phyloP scores from a whole-genome alignment of 176 grass and related monocot species.

The Carex pumila region DNA sequence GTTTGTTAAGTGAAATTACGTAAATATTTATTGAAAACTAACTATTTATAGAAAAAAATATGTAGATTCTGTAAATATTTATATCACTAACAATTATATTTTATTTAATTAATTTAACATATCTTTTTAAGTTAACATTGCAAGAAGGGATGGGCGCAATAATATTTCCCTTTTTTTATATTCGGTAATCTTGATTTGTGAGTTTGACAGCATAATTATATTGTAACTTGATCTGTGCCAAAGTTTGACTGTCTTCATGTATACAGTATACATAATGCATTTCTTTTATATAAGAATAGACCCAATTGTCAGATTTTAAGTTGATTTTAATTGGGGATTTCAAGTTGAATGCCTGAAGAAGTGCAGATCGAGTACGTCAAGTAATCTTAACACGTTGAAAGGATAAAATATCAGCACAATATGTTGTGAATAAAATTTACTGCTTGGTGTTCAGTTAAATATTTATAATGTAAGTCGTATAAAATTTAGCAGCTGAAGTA shows the following conservation, averaged over 20 bases:
- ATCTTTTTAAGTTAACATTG: too few species aligned
- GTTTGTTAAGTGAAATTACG: too few species aligned
- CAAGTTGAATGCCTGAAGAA: background rate
- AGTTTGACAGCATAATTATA: too few species aligned
- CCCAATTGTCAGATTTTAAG: background rate
- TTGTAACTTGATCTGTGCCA: too few species aligned
- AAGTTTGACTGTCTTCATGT: background rate
- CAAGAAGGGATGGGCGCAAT: too few species aligned
- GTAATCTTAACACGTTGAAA: too few species aligned
- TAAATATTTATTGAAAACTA: too few species aligned
- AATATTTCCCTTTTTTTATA: too few species aligned
- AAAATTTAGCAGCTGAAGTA: background rate
- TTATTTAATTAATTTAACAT: background rate
- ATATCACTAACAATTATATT: too few species aligned
- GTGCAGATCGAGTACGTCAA: too few species aligned
- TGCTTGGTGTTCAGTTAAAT: background rate
- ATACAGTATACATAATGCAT: background rate
- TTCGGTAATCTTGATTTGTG: too few species aligned
- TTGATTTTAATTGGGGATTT: background rate
- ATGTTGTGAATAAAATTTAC: background rate
- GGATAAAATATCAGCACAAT: background rate
- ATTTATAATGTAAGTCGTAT: background rate
- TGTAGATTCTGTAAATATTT: background rate
- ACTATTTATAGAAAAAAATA: too few species aligned
- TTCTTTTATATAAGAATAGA: background rate